phyloP scores from a whole-genome alignment of 2,329 filamentous ascomycete genomes.

The Fusarium devonianum region DNA sequence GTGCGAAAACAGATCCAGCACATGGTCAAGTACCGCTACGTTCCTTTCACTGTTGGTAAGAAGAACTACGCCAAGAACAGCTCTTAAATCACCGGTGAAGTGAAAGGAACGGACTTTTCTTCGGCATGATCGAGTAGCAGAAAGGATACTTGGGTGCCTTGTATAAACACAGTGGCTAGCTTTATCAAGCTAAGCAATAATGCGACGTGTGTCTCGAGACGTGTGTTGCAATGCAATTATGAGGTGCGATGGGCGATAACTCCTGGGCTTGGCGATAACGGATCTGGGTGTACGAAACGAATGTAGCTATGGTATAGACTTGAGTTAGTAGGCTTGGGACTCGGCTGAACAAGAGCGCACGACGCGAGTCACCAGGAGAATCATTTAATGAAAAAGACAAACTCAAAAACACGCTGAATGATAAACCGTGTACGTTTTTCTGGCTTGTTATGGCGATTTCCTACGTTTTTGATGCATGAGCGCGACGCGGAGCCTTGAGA shows the following conservation, averaged over 20 bases:
- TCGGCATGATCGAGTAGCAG: conserved; percentile 27
- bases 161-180: conserved; percentile 37
- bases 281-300: conserved; percentile 20
- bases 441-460: no score
- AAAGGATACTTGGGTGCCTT: conserved; percentile 32
- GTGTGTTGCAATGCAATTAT: conserved; percentile 39
- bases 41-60: conserved; percentile 93
- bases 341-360: conserved; percentile 21
- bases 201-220: conserved; percentile 34
- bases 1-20: conserved; percentile 99
- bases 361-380: conserved; percentile 31
- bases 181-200: conserved; percentile 40
- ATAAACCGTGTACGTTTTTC: no score
- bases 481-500: conserved; percentile 25
- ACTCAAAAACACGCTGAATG: conserved; percentile 9
- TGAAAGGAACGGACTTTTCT: conserved; percentile 17
- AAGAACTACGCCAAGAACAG: conserved; percentile 75
- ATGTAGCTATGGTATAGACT: conserved; percentile 34
- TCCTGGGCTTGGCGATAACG: conserved; percentile 29
- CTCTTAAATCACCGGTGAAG: conserved; percentile 44
- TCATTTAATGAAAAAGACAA: conserved; percentile 41
- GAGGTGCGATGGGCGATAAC: conserved; percentile 28
- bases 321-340: conserved; percentile 32
- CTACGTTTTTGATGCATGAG: not conserved
- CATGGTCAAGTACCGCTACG: conserved; percentile 99